These are phyloP conservation scores for Termitomyces sp. DNA, from an alignment of 768 basidiomycete genomes.

Conservation along the genomic window DNA sequence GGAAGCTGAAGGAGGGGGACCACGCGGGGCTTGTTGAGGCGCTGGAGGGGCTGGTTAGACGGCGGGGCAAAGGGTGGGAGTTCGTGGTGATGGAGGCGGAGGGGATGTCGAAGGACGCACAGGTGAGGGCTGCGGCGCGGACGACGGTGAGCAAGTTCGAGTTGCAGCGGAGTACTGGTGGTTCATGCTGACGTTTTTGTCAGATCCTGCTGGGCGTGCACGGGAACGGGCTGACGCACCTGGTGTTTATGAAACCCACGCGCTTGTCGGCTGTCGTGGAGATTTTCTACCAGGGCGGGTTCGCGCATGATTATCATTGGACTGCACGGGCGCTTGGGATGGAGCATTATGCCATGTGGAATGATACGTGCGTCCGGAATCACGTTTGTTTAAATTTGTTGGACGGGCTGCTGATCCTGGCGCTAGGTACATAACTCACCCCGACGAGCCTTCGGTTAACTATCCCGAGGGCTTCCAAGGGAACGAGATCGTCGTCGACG, in stretches of 20 bases:
- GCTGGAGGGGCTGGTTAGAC: conserved; percentile 42
- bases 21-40: conserved; percentile 49
- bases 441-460: conserved; percentile 39
- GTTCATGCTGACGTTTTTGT: background rate
- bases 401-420: no score
- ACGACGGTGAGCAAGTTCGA: conserved; percentile 54
- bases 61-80: conserved; percentile 45
- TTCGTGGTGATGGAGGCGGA: conserved; percentile 59
- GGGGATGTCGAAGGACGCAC: conserved; percentile 67
- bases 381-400: background rate
- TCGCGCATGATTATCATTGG: conserved; percentile 87
- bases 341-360: conserved; percentile 75
- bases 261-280: conserved; percentile 79
- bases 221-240: conserved; percentile 78
- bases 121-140: conserved; percentile 55
- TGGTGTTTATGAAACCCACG: conserved; percentile 80
- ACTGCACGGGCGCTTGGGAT: conserved; percentile 69
- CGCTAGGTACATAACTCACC: conserved; percentile 31
- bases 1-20: conserved; percentile 49
- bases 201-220: conserved; percentile 71
- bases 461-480: conserved; percentile 88
- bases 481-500: conserved; percentile 67
- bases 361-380: conserved; percentile 58
- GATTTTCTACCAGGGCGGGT: conserved; percentile 76
- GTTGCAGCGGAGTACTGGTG: no score